Conservation (phyloP, 257 asterid species). For the Solanum rostratum region DNA sequence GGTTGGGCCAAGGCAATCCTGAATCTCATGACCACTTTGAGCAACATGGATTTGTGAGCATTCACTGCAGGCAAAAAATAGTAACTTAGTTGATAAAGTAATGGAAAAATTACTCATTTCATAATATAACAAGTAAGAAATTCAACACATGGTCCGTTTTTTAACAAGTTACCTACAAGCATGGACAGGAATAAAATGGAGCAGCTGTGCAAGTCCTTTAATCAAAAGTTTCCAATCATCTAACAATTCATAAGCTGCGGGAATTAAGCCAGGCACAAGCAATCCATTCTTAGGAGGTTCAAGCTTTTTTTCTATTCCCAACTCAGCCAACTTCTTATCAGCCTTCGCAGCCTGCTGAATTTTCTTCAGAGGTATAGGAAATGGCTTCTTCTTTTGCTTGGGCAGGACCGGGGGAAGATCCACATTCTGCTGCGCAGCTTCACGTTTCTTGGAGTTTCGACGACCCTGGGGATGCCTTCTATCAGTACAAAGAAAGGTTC, state of each 20-base stretch:
- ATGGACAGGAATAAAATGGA: conserved; percentile 58
- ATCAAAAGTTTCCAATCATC: conserved; percentile 78
- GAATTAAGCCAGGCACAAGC: conserved; percentile 51
- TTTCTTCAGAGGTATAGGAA: conserved; percentile 66
- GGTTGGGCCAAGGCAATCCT: conserved; percentile 58
- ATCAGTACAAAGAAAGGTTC: conserved; percentile 21
- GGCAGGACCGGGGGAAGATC: conserved; percentile 72
- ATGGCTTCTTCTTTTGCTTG: conserved; percentile 85
- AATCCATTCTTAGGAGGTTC: conserved; percentile 81
- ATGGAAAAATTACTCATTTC: neutral
- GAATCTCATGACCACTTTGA: conserved; percentile 54
- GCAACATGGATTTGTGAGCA: conserved; percentile 83
- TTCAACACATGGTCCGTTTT: neutral
- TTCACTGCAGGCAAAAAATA: conserved; percentile 40
- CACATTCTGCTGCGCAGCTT: conserved; percentile 44
- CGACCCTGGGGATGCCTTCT: conserved; percentile 21
- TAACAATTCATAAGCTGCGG: conserved; percentile 63
- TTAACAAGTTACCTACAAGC: conserved; percentile 73
- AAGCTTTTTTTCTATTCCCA: conserved; percentile 89
- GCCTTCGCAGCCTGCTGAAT: conserved; percentile 61
- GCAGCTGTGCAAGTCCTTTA: conserved; percentile 63
- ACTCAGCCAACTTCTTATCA: conserved; percentile 72
- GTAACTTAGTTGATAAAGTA: neutral
- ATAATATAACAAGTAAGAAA: conserved; percentile 13
- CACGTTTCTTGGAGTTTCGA: conserved; percentile 26